phyloP scores from a whole-genome alignment of 257 asterid genomes.

The Solanum microdontum region DNA sequence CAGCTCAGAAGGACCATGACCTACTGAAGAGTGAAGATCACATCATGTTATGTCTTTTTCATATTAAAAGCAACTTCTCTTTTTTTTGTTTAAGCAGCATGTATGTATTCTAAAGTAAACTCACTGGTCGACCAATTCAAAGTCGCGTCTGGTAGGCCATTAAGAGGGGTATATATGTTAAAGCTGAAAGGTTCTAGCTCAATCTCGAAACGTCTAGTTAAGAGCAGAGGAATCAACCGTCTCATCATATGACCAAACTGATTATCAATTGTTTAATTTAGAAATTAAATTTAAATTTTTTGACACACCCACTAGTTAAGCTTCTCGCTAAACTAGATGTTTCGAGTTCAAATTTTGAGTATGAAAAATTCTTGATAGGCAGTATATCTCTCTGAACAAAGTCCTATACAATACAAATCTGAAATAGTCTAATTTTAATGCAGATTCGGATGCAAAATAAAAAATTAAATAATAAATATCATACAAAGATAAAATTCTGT shows the following conservation, averaged over 20 bases:
- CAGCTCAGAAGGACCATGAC: background rate
- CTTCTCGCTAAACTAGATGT: too few species aligned
- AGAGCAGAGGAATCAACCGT: background rate
- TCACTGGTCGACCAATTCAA: background rate
- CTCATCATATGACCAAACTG: background rate
- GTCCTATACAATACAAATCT: too few species aligned
- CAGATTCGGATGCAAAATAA: too few species aligned
- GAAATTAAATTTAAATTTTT: background rate
- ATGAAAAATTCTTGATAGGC: too few species aligned
- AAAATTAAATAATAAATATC: too few species aligned
- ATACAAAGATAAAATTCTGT: too few species aligned
- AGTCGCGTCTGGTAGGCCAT: background rate
- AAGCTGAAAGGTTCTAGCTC: background rate
- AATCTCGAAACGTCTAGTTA: background rate
- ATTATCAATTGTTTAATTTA: background rate
- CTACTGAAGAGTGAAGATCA: background rate
- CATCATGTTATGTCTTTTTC: background rate
- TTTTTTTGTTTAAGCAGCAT: background rate
- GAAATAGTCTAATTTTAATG: too few species aligned
- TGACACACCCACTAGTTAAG: too few species aligned
- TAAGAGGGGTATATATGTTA: background rate
- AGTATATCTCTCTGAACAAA: too few species aligned
- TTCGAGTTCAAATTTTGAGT: too few species aligned
- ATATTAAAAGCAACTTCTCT: too few species aligned
- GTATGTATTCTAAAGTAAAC: background rate